A percentile compares a stretch with the other conserved stretches of the same genome.
These are phyloP conservation scores for Gelatoporia subvermispora DNA, from an alignment of 768 basidiomycete genomes.

Conservation along the genomic window DNA sequence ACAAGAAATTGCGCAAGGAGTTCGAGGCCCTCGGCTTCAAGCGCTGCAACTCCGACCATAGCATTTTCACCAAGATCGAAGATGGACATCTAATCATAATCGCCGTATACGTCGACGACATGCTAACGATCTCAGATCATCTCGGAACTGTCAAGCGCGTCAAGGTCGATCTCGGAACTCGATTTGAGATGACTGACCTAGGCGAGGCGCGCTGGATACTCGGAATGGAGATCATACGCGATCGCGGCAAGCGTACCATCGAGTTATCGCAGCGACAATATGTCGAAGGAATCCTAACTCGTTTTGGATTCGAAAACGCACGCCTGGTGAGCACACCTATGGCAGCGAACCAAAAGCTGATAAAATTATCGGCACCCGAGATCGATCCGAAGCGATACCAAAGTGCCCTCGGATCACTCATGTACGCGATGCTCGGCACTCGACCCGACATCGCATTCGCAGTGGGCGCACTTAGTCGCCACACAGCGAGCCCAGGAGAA, in stretches of 20 bases:
- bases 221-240: no score
- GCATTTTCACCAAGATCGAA: slow-evolving; percentile 18
- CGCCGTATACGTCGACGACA: slow-evolving; percentile 26
- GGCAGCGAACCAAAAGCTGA: slow-evolving; percentile 15
- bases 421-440: no score
- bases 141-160: no score
- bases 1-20: slow-evolving; percentile 9
- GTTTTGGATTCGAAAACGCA: slow-evolving; percentile 7
- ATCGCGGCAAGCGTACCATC: no score
- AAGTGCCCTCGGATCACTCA: no score
- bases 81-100: slow-evolving; percentile 19
- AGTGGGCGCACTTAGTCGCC: no score
- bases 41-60: slow-evolving; percentile 18
- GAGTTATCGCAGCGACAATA: slow-evolving; percentile 14
- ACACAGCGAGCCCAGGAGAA: slow-evolving; percentile 28
- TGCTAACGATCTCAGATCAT: no score
- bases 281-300: background rate
- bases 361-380: slow-evolving; percentile 20
- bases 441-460: no score
- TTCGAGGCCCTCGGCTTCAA: slow-evolving; percentile 23
- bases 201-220: no score
- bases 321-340: slow-evolving; percentile 13
- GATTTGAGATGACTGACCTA: no score
- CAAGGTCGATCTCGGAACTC: no score
- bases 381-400: no score